phyloP scores from a whole-genome alignment of 371 early-diverging fungal genomes.

The Dinochytrium kinnereticum region DNA sequence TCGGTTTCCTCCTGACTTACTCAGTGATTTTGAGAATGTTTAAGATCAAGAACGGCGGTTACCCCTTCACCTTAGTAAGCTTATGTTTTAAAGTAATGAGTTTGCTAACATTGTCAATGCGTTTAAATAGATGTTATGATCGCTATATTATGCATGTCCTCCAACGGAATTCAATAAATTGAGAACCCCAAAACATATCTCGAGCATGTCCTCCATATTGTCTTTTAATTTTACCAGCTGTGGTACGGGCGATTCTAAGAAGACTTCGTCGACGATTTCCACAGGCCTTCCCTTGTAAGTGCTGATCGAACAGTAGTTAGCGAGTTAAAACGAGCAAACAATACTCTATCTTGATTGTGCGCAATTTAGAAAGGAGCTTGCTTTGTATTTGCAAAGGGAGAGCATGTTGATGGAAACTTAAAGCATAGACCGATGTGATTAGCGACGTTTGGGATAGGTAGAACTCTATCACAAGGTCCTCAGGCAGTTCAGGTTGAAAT shows the following conservation, averaged over 20 bases:
- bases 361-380: constrained; percentile 42
- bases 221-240: constrained; percentile 22
- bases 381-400: constrained; percentile 46
- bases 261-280: constrained; percentile 45
- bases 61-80: constrained; percentile 73
- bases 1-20: constrained; percentile 63
- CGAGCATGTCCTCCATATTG: background rate
- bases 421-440: constrained; percentile 32
- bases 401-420: constrained; percentile 39
- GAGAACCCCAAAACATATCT: background rate
- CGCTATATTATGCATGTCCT: background rate
- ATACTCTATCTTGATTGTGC: constrained; percentile 40
- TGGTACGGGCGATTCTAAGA: constrained; percentile 40
- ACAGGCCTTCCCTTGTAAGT: constrained; percentile 47
- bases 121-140: background rate
- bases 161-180: background rate
- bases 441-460: constrained; percentile 29
- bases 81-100: too few relatives aligned
- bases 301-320: constrained; percentile 19
- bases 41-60: constrained; percentile 73
- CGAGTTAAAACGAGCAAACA: background rate
- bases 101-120: too few relatives aligned
- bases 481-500: constrained; percentile 48
- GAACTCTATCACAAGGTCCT: constrained; percentile 49
- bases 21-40: constrained; percentile 70